These are phyloP conservation scores for Ensete ventricosum DNA, from an alignment of 176 grass and related monocot species.

Conservation along the genomic window DNA sequence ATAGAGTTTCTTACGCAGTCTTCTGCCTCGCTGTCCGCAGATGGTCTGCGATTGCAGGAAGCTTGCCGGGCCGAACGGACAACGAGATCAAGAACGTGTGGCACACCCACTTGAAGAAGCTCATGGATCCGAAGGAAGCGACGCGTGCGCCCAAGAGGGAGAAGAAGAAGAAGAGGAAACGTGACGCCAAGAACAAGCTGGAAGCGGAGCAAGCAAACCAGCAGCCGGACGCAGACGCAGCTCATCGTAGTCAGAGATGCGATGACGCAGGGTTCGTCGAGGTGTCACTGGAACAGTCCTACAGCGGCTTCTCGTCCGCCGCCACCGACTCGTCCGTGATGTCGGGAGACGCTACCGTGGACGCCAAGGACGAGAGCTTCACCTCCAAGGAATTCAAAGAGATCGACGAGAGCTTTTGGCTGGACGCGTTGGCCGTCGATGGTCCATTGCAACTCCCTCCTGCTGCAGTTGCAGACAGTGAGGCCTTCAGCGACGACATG, in stretches of 20 bases:
- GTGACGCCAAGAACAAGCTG: neutral
- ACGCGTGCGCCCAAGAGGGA: no score
- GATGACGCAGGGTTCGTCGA: no score
- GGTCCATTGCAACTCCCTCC: no score
- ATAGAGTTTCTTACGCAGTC: no score
- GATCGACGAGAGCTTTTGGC: neutral
- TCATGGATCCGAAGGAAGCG: neutral
- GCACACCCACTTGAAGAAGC: constrained; percentile 10
- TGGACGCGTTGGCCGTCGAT: neutral
- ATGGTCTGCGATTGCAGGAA: constrained; percentile 5
- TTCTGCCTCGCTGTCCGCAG: neutral
- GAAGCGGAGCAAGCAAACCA: neutral
- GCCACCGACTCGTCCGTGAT: no score
- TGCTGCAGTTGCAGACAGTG: no score
- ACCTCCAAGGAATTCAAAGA: neutral
- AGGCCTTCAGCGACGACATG: neutral
- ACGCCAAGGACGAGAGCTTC: neutral
- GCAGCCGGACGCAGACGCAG: neutral
- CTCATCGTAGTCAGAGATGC: no score
- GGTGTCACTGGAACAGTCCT: no score
- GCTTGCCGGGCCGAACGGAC: neutral
- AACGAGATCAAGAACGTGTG: constrained; percentile 10
- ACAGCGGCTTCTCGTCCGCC: no score
- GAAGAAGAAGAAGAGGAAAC: neutral
- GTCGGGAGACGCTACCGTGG: no score